Conservation (phyloP, 1,284 basidiomycete species). For the Fomitiporia mediterranea region DNA sequence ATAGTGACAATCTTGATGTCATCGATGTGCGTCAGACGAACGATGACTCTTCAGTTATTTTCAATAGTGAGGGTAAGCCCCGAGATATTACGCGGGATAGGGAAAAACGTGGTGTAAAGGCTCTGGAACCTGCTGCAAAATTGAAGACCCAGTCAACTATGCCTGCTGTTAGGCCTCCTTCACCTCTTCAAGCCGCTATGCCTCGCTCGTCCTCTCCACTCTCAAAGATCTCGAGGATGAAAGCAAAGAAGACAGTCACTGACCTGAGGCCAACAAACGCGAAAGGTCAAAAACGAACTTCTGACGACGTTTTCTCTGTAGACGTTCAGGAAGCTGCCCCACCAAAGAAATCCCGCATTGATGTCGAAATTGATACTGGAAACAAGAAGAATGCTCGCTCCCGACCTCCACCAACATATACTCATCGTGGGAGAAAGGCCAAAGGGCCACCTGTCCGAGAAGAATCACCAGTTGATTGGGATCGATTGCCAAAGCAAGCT, state of each 20-base stretch:
- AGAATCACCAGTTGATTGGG: constrained; percentile 1
- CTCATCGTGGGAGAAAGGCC: constrained; percentile 22
- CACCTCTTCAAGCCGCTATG: neutral
- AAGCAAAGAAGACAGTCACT: neutral
- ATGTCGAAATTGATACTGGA: neutral
- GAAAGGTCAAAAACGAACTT: neutral
- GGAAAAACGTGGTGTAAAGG: no score
- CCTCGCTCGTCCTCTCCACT: constrained; percentile 7
- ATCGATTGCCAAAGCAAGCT: constrained; percentile 6
- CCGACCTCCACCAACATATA: constrained; percentile 17
- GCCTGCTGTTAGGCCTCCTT: neutral
- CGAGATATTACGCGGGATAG: no score
- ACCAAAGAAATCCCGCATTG: constrained; percentile 5
- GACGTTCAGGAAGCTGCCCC: neutral
- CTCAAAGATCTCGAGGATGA: constrained; percentile 13
- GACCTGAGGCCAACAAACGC: neutral
- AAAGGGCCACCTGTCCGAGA: constrained; percentile 20
- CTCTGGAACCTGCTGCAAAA: neutral
- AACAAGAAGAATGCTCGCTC: neutral
- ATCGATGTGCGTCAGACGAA: neutral
- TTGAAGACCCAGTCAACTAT: neutral
- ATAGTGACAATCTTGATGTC: neutral
- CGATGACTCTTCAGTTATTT: neutral
- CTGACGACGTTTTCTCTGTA: neutral
- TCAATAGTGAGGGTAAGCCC: neutral